Percentiles rank a stretch among this genome's conserved stretches.
These are phyloP conservation scores for Phoma sp. DNA, from an alignment of 2,329 filamentous ascomycete genomes.

Conservation along the genomic window DNA sequence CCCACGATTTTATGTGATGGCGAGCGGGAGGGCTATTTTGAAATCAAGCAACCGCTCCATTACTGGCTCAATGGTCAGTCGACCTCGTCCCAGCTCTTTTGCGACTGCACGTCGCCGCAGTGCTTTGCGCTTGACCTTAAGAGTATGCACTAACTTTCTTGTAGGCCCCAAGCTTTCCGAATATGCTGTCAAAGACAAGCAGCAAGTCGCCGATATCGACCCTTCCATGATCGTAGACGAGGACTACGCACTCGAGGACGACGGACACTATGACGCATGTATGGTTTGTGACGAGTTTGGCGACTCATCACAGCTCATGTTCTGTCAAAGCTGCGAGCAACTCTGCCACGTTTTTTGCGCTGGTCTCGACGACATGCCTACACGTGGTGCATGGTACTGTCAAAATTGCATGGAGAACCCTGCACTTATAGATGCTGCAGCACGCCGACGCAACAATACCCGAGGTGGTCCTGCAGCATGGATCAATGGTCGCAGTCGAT, in stretches of 20 bases:
- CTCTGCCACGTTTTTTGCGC: conserved; percentile 93
- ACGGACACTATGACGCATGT: conserved; percentile 67
- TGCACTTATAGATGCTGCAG: conserved; percentile 46
- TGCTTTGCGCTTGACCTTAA: conserved; percentile 6
- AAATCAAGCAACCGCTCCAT: conserved; percentile 24
- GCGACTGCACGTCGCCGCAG: conserved; percentile 9
- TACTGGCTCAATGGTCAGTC: conserved; percentile 41
- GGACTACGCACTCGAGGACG: conserved; percentile 63
- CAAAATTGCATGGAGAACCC: conserved; percentile 69
- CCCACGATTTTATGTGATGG: conserved; percentile 21
- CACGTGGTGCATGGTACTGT: conserved; percentile 83
- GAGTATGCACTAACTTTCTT: conserved; percentile 19
- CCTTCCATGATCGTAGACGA: conserved; percentile 76
- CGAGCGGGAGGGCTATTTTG: conserved; percentile 26
- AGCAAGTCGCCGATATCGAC: conserved; percentile 89
- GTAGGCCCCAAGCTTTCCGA: conserved; percentile 63
- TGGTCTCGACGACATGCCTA: conserved; percentile 76
- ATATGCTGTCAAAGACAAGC: conserved; percentile 76
- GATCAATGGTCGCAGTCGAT: conserved; percentile 36
- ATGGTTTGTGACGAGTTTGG: conserved; percentile 82
- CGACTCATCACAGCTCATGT: conserved; percentile 81
- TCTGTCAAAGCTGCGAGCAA: conserved; percentile 90
- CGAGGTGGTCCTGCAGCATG: conserved; percentile 42
- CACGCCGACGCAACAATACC: conserved; percentile 29
- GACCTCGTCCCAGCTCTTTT: conserved; percentile 31